Base-by-base conservation (phyloP, 1,284 basidiomycete species). In the Stygiomarasmius scandens region DNA sequence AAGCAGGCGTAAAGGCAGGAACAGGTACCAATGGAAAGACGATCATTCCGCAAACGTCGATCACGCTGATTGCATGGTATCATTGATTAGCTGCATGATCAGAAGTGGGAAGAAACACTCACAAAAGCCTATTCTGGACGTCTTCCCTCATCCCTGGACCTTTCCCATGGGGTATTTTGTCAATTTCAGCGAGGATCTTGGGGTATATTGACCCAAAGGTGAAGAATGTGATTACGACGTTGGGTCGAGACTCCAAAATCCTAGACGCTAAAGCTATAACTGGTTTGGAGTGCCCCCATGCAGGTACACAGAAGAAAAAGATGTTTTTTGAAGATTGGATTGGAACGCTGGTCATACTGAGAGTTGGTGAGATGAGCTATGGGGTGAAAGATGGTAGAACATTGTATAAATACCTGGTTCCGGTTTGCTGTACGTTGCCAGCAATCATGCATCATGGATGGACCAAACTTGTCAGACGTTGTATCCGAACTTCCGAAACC, bases 221-320 rank as follows among this genome's bases (percentile, higher is more conserved):
- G 20, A 56, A 20, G 11, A 45, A 24, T 8, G 55, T 56, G 23
- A 56, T 29, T 1, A 52, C 20, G 3, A 36, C 19, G 10, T 56
- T 8, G n/a, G 55, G 41, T 10, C 44, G 25, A 27, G 47, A 10
- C 24, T 56, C 49, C 6, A 51, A 41, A 9, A 56, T 51, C 9
- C 20, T 27, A 12, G 34, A 25, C 5, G 49, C 55, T n/a, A 56
- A 23, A 14, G 49, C 38, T 24, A 43, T 32, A 27, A 56, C 24
- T 4, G 55, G 49, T 44, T 56, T 56, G 27, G 38, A 43, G 49
- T 56, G 55, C 45, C 55, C 55, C 38, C 38, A 41, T 16, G 38
- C 38, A 16, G 38, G 38, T 4, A 41, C 16, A 19, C 14, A 12
- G 38, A 41, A 41, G 38, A 41, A 41, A 41, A 41, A 41, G 38